phyloP scores from a whole-genome alignment of 768 basidiomycete species.

The Pleurotus citrinopileatus region DNA sequence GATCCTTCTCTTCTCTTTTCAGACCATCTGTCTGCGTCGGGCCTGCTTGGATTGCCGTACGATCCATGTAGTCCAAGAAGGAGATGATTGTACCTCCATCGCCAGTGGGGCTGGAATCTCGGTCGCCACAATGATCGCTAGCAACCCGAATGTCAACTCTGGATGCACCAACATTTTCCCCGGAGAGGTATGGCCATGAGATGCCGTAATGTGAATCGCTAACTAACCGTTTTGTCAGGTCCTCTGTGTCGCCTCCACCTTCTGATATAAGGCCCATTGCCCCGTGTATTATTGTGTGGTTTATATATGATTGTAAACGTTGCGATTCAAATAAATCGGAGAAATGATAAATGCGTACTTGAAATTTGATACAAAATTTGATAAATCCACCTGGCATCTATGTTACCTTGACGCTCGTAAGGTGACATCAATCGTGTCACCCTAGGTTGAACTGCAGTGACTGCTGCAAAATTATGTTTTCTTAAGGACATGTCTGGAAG shows the following conservation, averaged over 20 bases:
- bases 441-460: no score
- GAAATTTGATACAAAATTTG: no score
- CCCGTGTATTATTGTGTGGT: not conserved
- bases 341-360: no score
- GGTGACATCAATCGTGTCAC: no score
- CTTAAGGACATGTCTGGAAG: no score
- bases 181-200: slow-evolving; percentile 44
- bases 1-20: slow-evolving; percentile 1
- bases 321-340: not conserved
- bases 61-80: slow-evolving; percentile 41
- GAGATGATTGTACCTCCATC: slow-evolving; percentile 52
- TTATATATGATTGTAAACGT: not conserved
- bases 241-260: not conserved
- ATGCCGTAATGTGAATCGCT: not conserved
- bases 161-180: slow-evolving; percentile 54
- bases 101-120: slow-evolving; percentile 37
- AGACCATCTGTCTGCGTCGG: slow-evolving; percentile 57
- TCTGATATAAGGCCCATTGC: not conserved
- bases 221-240: not conserved
- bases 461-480: no score
- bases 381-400: no score
- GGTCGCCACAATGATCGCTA: slow-evolving; percentile 43
- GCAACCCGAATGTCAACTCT: slow-evolving; percentile 64
- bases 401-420: no score
- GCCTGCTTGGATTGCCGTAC: slow-evolving; percentile 52